These are phyloP conservation scores for Wickerhamiella azymoides DNA, from an alignment of 805 yeast genomes.

Conservation along the genomic window DNA sequence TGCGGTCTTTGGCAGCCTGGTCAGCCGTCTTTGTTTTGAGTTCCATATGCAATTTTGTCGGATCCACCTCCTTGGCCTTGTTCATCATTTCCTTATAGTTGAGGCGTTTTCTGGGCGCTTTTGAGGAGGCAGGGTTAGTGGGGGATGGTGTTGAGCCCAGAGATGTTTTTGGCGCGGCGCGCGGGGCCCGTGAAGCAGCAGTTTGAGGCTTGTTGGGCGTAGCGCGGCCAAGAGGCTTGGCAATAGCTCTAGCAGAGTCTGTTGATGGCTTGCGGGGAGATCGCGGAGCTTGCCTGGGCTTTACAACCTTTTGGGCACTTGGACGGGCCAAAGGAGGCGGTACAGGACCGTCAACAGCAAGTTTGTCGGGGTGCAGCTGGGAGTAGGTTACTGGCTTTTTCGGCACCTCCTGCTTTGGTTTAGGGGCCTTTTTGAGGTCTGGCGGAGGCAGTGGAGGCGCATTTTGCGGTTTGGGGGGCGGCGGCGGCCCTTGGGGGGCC, in stretches of 20 bases:
- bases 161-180: background rate
- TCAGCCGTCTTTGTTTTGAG: slow-evolving; percentile 26
- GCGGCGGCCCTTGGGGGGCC: background rate
- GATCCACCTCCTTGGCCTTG: slow-evolving; percentile 49
- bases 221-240: background rate
- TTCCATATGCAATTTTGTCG: slow-evolving; percentile 31
- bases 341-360: background rate
- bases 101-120: background rate
- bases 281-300: no score
- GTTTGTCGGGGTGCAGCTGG: background rate
- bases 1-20: background rate
- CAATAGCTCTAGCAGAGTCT: background rate
- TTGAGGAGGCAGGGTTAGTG: background rate
- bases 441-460: background rate
- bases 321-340: no score
- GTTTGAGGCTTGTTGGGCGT: background rate
- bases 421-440: background rate
- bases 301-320: no score
- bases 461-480: background rate
- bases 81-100: slow-evolving; percentile 51
- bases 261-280: no score
- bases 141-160: background rate
- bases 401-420: background rate
- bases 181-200: background rate
- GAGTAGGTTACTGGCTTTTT: background rate